phyloP scores from a whole-genome alignment of 1,284 basidiomycete species.

The Volvariella surrecta region DNA sequence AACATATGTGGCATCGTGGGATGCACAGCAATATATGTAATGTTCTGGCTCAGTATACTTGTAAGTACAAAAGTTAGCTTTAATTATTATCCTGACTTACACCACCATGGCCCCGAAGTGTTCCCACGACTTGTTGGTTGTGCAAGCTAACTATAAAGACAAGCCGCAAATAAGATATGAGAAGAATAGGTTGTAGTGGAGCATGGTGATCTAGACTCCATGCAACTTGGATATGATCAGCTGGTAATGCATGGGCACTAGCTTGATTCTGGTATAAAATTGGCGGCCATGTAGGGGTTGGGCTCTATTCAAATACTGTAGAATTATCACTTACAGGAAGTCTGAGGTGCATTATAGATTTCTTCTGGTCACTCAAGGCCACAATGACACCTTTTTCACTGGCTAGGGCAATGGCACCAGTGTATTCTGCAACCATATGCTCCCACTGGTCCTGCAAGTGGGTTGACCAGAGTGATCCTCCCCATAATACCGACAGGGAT shows the following conservation, averaged over 20 bases:
- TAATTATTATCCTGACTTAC: conserved; percentile 28
- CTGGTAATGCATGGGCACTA: no score
- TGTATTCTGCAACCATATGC: conserved; percentile 37
- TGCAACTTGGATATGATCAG: conserved; percentile 25
- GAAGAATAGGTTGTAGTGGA: conserved; percentile 43
- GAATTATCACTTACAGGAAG: conserved; percentile 14
- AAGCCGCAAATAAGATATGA: conserved; percentile 42
- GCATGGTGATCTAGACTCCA: conserved; percentile 45
- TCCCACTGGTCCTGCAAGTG: no score
- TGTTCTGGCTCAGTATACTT: conserved; percentile 31
- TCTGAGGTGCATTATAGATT: conserved; percentile 26
- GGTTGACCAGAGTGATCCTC: no score
- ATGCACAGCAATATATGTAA: conserved; percentile 59
- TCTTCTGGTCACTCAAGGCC: conserved; percentile 26
- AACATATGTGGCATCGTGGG: conserved; percentile 47
- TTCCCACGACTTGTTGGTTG: conserved; percentile 29
- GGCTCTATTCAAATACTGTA: no score
- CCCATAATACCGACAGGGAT: no score
- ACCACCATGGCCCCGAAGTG: conserved; percentile 60
- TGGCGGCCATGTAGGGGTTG: no score
- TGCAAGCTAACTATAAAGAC: conserved; percentile 44
- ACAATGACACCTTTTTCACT: conserved; percentile 29
- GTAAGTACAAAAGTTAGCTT: not conserved
- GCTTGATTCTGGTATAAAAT: no score
- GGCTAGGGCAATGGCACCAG: conserved; percentile 43